These are phyloP conservation scores for Arctium minus DNA, from an alignment of 129 eudicot species.

Conservation along the genomic window DNA sequence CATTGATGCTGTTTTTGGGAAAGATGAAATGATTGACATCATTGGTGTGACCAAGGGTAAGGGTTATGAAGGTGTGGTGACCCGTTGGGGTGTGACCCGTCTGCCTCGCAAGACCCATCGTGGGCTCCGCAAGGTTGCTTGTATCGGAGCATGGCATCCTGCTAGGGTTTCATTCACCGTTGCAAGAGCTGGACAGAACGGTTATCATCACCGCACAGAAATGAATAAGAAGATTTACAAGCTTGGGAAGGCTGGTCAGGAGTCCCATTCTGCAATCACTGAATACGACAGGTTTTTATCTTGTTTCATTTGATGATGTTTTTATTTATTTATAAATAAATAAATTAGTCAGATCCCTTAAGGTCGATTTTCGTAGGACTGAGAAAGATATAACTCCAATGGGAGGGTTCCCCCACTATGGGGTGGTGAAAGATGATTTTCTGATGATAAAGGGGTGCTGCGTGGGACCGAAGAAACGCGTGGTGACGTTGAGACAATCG, in stretches of 20 bases:
- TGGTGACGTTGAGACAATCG: conserved; percentile 59
- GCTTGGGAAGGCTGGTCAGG: conserved; percentile 56
- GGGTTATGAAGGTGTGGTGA: conserved; percentile 68
- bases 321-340: background rate
- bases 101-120: conserved; percentile 69
- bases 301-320: background rate
- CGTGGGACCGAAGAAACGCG: conserved; percentile 69
- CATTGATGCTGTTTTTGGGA: conserved; percentile 56
- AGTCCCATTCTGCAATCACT: conserved; percentile 45
- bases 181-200: conserved; percentile 73
- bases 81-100: conserved; percentile 79
- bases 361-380: conserved; percentile 30
- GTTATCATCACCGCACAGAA: conserved; percentile 65
- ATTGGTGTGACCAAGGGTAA: conserved; percentile 68
- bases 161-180: conserved; percentile 66
- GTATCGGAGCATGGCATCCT: conserved; percentile 70
- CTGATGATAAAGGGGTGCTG: conserved; percentile 70
- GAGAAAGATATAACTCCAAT: conserved; percentile 68
- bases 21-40: conserved; percentile 68
- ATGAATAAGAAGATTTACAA: conserved; percentile 67
- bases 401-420: conserved; percentile 71
- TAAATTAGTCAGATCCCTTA: background rate
- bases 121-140: conserved; percentile 75
- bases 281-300: conserved; percentile 52
- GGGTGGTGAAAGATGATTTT: conserved; percentile 61